Percentiles rank a stretch among this genome's conserved stretches.
These are phyloP conservation scores for Talaromyces funiculosus DNA, from an alignment of 2,329 filamentous ascomycete species.

Conservation along the genomic window DNA sequence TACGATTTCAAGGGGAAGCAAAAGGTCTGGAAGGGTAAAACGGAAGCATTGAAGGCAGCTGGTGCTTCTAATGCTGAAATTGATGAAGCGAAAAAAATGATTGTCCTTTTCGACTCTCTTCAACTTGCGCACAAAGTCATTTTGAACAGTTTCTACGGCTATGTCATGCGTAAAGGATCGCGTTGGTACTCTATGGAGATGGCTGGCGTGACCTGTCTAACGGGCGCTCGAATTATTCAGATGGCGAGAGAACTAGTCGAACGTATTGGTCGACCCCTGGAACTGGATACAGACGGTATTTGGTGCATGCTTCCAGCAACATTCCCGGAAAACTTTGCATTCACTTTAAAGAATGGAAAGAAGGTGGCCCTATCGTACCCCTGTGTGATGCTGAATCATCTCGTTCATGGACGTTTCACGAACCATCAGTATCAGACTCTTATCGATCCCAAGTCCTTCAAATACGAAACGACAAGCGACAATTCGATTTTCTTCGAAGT, in stretches of 20 bases:
- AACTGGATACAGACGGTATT: slow-evolving; percentile 97
- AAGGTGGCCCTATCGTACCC: slow-evolving; percentile 96
- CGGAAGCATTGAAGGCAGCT: slow-evolving; percentile 74
- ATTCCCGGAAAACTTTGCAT: slow-evolving; percentile 93
- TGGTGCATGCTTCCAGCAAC: slow-evolving; percentile 98
- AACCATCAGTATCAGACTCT: slow-evolving; percentile 97
- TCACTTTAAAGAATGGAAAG: slow-evolving; percentile 92
- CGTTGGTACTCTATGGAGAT: slow-evolving; percentile 99
- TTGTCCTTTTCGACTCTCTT: slow-evolving; percentile 87
- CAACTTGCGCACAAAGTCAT: slow-evolving; percentile 99
- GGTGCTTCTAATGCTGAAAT: slow-evolving; percentile 72
- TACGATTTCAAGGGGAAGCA: slow-evolving; percentile 99
- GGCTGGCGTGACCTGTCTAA: slow-evolving; percentile 96
- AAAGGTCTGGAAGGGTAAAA: slow-evolving; percentile 98
- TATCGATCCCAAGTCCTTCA: slow-evolving; percentile 69
- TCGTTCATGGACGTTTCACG: slow-evolving; percentile 90
- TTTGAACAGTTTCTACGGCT: slow-evolving; percentile 97
- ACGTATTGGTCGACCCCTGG: slow-evolving; percentile 82
- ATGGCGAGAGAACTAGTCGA: slow-evolving; percentile 91
- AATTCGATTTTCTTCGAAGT: slow-evolving; percentile 99
- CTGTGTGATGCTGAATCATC: slow-evolving; percentile 97
- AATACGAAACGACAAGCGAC: slow-evolving; percentile 94
- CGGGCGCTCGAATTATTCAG: slow-evolving; percentile 93
- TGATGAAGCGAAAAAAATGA: slow-evolving; percentile 98
- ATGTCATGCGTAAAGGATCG: slow-evolving; percentile 98